phyloP scores from a whole-genome alignment of 805 yeast genomes.

The Myxozyma nipponensis region DNA sequence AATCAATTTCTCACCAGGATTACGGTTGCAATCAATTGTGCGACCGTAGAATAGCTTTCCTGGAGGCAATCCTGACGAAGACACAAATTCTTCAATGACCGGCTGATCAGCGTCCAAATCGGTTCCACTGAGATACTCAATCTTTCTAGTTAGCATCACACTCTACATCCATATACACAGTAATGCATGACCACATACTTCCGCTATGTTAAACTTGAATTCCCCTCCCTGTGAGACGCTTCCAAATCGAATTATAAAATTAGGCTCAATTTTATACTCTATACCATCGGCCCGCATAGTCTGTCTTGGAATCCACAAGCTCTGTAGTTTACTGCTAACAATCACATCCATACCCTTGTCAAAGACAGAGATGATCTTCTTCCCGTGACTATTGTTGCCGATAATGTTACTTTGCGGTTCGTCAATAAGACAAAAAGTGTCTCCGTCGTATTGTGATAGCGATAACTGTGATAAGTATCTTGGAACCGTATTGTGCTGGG shows the following conservation, averaged over 20 bases:
- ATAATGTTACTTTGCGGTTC: conserved; percentile 32
- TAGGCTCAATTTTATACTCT: conserved; percentile 49
- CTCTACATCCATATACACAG: background rate
- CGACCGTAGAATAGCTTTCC: conserved; percentile 20
- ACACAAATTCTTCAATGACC: conserved; percentile 6
- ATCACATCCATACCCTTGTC: conserved; percentile 57
- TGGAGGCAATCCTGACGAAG: conserved; percentile 10
- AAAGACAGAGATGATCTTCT: conserved; percentile 39
- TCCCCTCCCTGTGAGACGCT: conserved; percentile 71
- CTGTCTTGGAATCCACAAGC: conserved; percentile 68
- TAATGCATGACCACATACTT: conserved; percentile 1
- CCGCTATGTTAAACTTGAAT: conserved; percentile 43
- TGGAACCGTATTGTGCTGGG: conserved; percentile 3
- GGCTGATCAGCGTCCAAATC: conserved; percentile 7
- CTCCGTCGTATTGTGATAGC: conserved; percentile 33
- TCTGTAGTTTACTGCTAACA: conserved; percentile 55
- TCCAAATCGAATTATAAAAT: conserved; percentile 56
- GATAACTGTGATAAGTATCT: conserved; percentile 34
- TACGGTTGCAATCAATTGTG: conserved; percentile 4
- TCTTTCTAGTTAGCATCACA: conserved; percentile 2
- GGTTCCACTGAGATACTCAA: conserved; percentile 12
- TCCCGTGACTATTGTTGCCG: conserved; percentile 37
- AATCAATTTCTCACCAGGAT: background rate
- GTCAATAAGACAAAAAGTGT: conserved; percentile 35
- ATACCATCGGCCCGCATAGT: conserved; percentile 70